These are phyloP conservation scores for Paspalum vaginatum DNA, from an alignment of 176 grass and related monocot species.

Conservation along the genomic window DNA sequence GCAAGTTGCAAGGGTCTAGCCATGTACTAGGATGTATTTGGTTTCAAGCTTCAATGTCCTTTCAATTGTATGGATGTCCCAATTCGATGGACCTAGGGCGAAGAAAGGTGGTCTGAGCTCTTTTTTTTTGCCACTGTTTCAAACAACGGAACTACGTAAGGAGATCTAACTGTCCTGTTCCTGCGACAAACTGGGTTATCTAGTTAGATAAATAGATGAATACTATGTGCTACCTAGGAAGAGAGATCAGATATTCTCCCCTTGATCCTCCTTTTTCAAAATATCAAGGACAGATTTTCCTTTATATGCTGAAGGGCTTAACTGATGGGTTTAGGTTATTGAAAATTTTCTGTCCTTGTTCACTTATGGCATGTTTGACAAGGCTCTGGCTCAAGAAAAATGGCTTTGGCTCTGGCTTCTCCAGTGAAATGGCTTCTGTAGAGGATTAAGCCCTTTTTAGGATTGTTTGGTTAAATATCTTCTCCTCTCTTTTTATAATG, in stretches of 20 bases:
- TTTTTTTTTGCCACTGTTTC: background rate
- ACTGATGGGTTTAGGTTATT: slow-evolving; percentile 17
- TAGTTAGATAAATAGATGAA: background rate
- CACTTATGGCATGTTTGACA: background rate
- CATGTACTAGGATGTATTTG: background rate
- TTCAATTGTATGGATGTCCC: background rate
- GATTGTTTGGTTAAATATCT: too few relatives aligned
- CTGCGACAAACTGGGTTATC: background rate
- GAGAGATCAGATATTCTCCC: background rate
- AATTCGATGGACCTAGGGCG: background rate
- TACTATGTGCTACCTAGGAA: background rate
- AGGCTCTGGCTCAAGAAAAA: too few relatives aligned
- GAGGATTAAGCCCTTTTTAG: too few relatives aligned
- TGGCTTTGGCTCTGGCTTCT: too few relatives aligned
- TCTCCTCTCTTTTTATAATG: too few relatives aligned
- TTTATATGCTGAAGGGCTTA: slow-evolving; percentile 6
- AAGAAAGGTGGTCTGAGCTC: background rate
- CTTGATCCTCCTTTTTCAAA: background rate
- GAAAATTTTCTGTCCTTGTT: slow-evolving; percentile 17
- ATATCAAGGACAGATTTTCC: background rate
- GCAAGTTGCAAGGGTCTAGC: background rate
- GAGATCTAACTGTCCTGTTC: background rate
- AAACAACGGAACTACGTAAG: background rate
- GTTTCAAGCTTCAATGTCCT: background rate
- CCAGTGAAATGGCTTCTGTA: too few relatives aligned